phyloP scores from a whole-genome alignment of 306 rosid species.

The Dryas drummondii region DNA sequence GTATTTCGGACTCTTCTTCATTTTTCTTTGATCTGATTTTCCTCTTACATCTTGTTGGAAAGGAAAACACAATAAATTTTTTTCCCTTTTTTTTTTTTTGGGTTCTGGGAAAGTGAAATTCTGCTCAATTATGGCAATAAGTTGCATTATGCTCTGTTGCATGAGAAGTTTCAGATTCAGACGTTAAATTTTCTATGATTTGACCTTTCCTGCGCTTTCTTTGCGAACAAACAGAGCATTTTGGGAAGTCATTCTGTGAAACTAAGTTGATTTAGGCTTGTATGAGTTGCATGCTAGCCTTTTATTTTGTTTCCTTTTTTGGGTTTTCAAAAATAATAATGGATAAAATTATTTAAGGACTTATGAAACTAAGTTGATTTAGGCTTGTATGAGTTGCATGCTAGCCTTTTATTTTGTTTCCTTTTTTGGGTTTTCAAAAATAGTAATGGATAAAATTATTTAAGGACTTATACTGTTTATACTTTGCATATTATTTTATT shows the following conservation, averaged over 20 bases:
- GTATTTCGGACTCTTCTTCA: slow-evolving; percentile 21
- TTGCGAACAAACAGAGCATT: slow-evolving; percentile 1
- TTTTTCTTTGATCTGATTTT: slow-evolving; percentile 48
- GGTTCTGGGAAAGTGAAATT: background rate
- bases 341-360: no score
- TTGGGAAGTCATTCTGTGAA: background rate
- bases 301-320: background rate
- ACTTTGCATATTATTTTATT: background rate
- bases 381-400: background rate
- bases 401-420: background rate
- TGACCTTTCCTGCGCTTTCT: slow-evolving; percentile 1
- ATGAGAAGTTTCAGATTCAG: slow-evolving; percentile 19
- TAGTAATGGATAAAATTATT: background rate
- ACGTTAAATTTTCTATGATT: slow-evolving; percentile 18
- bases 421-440: background rate
- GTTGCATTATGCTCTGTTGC: background rate
- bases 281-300: no score
- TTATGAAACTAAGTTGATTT: background rate
- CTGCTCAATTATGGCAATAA: background rate
- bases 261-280: background rate
- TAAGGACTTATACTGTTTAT: background rate
- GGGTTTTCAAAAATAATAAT: background rate
- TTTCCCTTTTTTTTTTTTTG: background rate
- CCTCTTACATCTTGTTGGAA: slow-evolving; percentile 26
- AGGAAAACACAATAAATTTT: slow-evolving; percentile 18